Evolutionary conservation across 2,329 filamentous ascomycete genomes (phyloP).

Genomic region (Geosmithia putterillii): DNA sequence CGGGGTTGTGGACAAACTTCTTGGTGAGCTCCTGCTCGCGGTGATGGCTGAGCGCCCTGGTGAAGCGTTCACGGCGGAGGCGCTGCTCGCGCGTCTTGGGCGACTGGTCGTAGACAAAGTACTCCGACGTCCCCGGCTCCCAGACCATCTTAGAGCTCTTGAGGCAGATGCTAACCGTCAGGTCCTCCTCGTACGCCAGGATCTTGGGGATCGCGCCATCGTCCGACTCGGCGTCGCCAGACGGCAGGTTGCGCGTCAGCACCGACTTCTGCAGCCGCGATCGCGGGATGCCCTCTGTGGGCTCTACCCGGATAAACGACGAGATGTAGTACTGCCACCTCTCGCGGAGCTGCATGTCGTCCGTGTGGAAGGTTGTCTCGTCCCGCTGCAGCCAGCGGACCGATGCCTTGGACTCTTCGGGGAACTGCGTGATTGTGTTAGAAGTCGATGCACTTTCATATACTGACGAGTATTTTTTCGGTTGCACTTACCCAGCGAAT

Average conservation of each 20-base stretch:
- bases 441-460: conserved; percentile 3
- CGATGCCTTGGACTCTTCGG: conserved; percentile 53
- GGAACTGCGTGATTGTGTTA: conserved; percentile 41
- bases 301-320: conserved; percentile 77
- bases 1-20: conserved; percentile 71
- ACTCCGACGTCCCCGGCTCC: conserved; percentile 57
- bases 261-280: conserved; percentile 56
- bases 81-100: conserved; percentile 57
- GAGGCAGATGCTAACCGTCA: conserved; percentile 62
- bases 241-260: conserved; percentile 58
- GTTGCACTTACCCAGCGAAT: conserved; percentile 69
- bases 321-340: conserved; percentile 95
- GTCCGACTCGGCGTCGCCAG: conserved; percentile 48
- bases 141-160: conserved; percentile 74
- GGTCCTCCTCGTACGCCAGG: conserved; percentile 51
- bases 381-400: conserved; percentile 60
- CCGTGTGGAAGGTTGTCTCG: conserved; percentile 71
- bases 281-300: conserved; percentile 66
- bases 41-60: conserved; percentile 45
- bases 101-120: conserved; percentile 58
- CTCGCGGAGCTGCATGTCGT: conserved; percentile 73
- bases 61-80: conserved; percentile 30
- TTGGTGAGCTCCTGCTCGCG: conserved; percentile 60
- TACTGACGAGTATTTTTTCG: neutral
- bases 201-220: conserved; percentile 50